Percentiles rank a stretch among this genome's conserved stretches.
Evolutionary conservation across 495 filamentous ascomycete genomes (phyloP).

Genomic region (Penicillium canariense): DNA sequence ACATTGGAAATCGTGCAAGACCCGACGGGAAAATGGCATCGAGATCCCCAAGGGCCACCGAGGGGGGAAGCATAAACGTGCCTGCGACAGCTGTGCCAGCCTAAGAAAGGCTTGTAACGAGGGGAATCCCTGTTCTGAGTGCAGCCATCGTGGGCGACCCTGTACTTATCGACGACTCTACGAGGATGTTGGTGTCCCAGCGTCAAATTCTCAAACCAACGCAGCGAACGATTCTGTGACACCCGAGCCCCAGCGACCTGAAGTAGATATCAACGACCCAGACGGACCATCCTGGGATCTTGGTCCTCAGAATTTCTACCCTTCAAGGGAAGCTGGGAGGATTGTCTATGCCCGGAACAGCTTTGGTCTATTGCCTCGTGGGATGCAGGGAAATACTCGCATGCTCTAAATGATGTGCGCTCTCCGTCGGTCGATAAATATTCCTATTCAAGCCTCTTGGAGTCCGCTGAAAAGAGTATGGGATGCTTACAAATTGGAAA

Average conservation of each 20-base stretch:
- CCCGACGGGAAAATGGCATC: constrained; percentile 20
- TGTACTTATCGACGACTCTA: constrained; percentile 34
- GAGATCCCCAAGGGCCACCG: constrained; percentile 27
- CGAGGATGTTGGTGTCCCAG: not conserved
- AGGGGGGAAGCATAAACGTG: constrained; percentile 35
- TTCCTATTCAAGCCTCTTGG: too few species aligned
- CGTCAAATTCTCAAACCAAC: not conserved
- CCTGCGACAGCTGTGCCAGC: constrained; percentile 37
- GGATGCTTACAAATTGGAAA: too few species aligned
- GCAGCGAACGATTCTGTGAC: not conserved
- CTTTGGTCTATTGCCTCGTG: not conserved
- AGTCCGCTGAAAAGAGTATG: too few species aligned
- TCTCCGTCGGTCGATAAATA: too few species aligned
- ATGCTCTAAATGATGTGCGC: too few species aligned
- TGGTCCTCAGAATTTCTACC: constrained; percentile 28
- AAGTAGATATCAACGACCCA: not conserved
- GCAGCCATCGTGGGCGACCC: constrained; percentile 19
- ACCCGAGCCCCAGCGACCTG: not conserved
- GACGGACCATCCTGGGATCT: constrained; percentile 20
- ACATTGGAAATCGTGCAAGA: constrained; percentile 37
- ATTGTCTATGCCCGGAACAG: constrained; percentile 12
- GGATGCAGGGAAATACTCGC: not conserved
- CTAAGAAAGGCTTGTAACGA: constrained; percentile 36
- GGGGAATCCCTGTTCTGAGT: constrained; percentile 29
- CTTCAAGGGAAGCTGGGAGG: constrained; percentile 2